Evolutionary conservation across 2,329 filamentous ascomycete genomes (phyloP), one percentile per base, ranked within the genome.

Genomic region (Trichoderma asperellum): DNA sequence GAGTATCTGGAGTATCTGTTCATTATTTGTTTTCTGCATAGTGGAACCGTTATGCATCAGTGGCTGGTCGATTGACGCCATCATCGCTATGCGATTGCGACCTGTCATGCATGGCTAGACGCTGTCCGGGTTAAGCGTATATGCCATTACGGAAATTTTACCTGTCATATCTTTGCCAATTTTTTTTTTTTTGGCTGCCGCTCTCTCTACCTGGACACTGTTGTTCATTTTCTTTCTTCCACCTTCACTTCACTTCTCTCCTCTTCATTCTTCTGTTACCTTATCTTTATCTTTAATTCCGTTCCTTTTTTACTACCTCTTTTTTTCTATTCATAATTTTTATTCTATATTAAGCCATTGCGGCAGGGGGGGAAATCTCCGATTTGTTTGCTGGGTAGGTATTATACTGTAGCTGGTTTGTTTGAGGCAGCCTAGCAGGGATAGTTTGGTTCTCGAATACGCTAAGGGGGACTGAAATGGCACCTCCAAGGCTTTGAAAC

Each of bases 401-500:
- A 24, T 24, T 24, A 24, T 8, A 43, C 24, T 14, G 29, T 16
- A 34, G 53, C 27, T 34, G 32, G 55, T 11, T 34, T 21, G 57
- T 40, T 27, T 32, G 29, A 55, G 32, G 56, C 57, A 55, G 56
- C 47, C 65, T 68, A 60, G 65, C 65, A 61, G 65, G 65, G 65
- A 29, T 55, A 35, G 27, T 32, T 40, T 60, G 65, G 37, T 61
- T 68, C 56, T 61, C 37, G 47, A 53, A 34, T 43, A 32, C 43
- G 59, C 59, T 40, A 62, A 62, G 16, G 40, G 18, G 58, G 29
- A 43, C 40, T 24, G 58, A 49, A 37, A 49, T 40, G 35, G 58
- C 11, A 21, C 40, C 35, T 60, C 47, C 64, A 68, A 43, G 47
- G 57, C 43, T 27, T 57, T 68, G 65, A 68, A 68, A 68, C 65